A percentile compares a stretch with the other conserved stretches of the same genome.
phyloP scores from a whole-genome alignment of 352 stramenopile genomes.

The Thalassiosira mediterranea region DNA sequence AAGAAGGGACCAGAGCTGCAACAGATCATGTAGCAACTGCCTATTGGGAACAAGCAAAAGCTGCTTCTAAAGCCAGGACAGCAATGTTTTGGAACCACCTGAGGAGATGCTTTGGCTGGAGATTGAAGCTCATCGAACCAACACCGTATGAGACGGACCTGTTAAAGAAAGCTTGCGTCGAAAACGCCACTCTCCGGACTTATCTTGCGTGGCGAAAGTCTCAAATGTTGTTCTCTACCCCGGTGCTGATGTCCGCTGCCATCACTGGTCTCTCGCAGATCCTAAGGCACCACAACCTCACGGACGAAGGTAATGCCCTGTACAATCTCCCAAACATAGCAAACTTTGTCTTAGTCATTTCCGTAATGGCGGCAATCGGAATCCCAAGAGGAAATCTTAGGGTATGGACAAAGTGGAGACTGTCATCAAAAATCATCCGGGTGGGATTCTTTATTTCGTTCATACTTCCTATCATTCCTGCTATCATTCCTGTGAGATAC shows the following conservation, averaged over 20 bases:
- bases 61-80: too few relatives aligned
- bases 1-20: too few relatives aligned
- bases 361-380: not conserved
- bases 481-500: slow-evolving; percentile 1
- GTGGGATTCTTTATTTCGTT: slow-evolving; percentile 1
- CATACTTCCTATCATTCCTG: slow-evolving; percentile 11
- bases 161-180: too few relatives aligned
- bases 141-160: too few relatives aligned
- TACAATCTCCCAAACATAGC: not conserved
- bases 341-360: not conserved
- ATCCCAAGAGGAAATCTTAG: too few relatives aligned
- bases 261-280: not conserved
- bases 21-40: too few relatives aligned
- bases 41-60: too few relatives aligned
- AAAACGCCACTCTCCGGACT: too few relatives aligned
- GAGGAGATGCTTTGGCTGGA: too few relatives aligned
- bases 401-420: not conserved
- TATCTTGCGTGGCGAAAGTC: slow-evolving; percentile 13
- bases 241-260: not conserved
- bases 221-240: not conserved
- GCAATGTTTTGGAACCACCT: too few relatives aligned
- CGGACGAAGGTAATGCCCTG: not conserved
- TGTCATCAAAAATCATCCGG: not conserved
- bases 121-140: too few relatives aligned
- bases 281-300: not conserved